These are phyloP conservation scores for Wolfiporia cocos DNA, from an alignment of 1,284 basidiomycete genomes.

Conservation along the genomic window DNA sequence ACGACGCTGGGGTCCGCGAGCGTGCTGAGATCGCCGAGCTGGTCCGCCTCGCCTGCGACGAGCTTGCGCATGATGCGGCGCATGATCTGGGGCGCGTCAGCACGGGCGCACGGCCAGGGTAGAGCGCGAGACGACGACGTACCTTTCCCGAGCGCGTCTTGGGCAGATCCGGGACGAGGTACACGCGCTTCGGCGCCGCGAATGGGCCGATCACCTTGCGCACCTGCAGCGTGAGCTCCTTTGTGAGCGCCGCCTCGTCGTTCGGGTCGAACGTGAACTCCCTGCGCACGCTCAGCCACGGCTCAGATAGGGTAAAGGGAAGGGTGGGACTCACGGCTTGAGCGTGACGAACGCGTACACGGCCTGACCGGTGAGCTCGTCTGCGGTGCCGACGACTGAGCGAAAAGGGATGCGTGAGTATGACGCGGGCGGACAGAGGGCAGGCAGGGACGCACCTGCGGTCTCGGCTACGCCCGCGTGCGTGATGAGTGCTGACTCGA, in stretches of 20 bases:
- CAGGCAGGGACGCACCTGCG: conserved; percentile 42
- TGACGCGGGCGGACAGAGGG: background rate
- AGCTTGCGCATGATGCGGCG: conserved; percentile 94
- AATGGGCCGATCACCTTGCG: conserved; percentile 96
- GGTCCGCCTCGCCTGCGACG: conserved; percentile 88
- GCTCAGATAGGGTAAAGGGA: background rate
- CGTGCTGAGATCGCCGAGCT: conserved; percentile 89
- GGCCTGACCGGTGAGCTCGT: conserved; percentile 86
- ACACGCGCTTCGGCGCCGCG: conserved; percentile 91
- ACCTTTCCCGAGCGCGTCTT: conserved; percentile 98
- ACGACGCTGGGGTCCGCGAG: conserved; percentile 84
- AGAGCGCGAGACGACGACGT: conserved; percentile 12
- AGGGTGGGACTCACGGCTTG: conserved; percentile 35
- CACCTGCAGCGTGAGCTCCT: conserved; percentile 93
- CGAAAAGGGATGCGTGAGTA: conserved; percentile 4
- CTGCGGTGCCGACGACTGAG: conserved; percentile 78
- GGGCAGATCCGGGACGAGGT: conserved; percentile 82
- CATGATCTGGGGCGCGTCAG: conserved; percentile 73
- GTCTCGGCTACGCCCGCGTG: conserved; percentile 96
- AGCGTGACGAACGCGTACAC: conserved; percentile 84
- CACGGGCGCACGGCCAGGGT: conserved; percentile 82
- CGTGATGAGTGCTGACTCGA: conserved; percentile 92
- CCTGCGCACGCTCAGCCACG: conserved; percentile 29
- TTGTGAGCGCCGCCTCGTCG: conserved; percentile 69
- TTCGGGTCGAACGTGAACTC: conserved; percentile 74